Percentiles rank a stretch among this genome's conserved stretches.
phyloP scores from a whole-genome alignment of 177 flowering plant genomes.

The Tripterygium wilfordii region DNA sequence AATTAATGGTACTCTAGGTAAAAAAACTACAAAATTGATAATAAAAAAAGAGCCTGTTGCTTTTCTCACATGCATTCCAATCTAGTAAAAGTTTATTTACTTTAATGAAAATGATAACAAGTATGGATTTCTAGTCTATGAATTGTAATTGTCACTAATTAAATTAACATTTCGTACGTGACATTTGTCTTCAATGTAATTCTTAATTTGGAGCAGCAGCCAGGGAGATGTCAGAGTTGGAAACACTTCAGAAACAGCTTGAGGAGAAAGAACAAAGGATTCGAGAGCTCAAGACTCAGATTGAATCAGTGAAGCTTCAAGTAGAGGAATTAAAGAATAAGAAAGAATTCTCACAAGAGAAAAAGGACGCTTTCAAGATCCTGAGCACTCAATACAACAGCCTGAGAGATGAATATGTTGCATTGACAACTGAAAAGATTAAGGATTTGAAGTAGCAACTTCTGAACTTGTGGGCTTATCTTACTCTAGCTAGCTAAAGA shows the following conservation, averaged over 20 bases:
- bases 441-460: neutral
- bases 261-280: slow-evolving; percentile 12
- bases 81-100: neutral
- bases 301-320: slow-evolving; percentile 10
- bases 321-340: slow-evolving; percentile 10
- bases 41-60: no score
- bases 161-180: neutral
- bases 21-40: no score
- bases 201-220: neutral
- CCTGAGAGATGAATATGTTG: slow-evolving; percentile 19
- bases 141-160: neutral
- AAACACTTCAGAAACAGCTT: slow-evolving; percentile 15
- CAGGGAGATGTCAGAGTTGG: slow-evolving; percentile 10
- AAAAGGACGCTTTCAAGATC: slow-evolving; percentile 10
- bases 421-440: slow-evolving; percentile 10
- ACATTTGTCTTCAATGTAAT: neutral
- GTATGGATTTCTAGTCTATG: neutral
- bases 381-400: slow-evolving; percentile 13
- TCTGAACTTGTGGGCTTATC: no score
- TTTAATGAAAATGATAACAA: neutral
- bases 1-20: no score
- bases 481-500: no score
- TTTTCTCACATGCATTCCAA: no score
- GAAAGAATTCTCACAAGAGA: slow-evolving; percentile 8
- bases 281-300: slow-evolving; percentile 19